Evolutionary conservation across 768 basidiomycete genomes (phyloP), one percentile per base, ranked within the genome.

Genomic region (Mycena epipterygia): DNA sequence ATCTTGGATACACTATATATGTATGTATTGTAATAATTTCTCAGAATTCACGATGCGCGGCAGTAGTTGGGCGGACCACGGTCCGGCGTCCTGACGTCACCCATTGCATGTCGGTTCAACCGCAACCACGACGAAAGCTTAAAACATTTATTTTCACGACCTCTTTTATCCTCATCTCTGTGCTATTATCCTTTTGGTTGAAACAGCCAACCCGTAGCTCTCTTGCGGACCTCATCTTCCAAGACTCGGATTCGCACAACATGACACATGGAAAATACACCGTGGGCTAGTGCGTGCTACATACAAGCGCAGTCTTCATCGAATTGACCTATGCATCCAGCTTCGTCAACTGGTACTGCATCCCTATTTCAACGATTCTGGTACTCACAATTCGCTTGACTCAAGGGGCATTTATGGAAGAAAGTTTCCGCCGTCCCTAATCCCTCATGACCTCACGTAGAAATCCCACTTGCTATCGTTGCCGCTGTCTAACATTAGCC

Each of bases 351-450:
- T 95, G 93, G 93, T 93, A 29, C 44, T 55, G 68, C 29, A 14
- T 25, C 64, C 52, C 29, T 35, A 14, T 29, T 25, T 63, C 25
- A 23, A 17, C 69, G 23, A 25, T 68, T 60, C 53, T 64, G 37
- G 11, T 27, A 13, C 44, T 49, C 0, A 59, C 33, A 69, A 19
- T 52, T 29, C 42, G 27, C 58, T 41, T 65, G 51, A 72, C 93
- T n/a, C n/a, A n/a, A n/a, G n/a, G 96, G 96, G 95, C 7, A 98
- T 99, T 39, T 99, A 99, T 78, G 98, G 90, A 30, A 88, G 97
- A 68, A 97, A 96, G 81, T 99, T 89, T 79, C 93, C 93, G 39
- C 97, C 97, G 1, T 91, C 92, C 4, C 78, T 89, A 56, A 95
- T 98, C 70, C 98, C 97, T 14, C 88, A 81, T 3, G 91, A 97